Conservation (phyloP, 2,329 filamentous ascomycete species). For the Gaeumannomyces tritici region DNA sequence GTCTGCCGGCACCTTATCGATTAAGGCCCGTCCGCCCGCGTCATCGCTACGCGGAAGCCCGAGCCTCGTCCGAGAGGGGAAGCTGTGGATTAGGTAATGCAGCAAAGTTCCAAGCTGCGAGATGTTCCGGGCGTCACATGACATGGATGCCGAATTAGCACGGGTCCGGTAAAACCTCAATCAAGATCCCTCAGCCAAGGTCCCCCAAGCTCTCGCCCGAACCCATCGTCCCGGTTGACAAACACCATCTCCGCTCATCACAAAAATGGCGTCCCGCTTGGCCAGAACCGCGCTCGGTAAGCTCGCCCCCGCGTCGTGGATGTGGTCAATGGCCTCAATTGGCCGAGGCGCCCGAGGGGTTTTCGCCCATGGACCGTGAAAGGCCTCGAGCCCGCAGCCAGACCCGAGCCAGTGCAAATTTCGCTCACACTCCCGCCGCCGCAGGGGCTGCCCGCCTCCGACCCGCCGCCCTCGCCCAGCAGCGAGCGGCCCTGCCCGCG, state of each 20-base stretch:
- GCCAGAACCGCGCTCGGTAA: conserved; percentile 90
- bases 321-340: conserved; percentile 7
- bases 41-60: too few relatives aligned
- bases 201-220: conserved; percentile 19
- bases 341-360: conserved; percentile 17
- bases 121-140: conserved; percentile 19
- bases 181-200: not conserved
- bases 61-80: not conserved
- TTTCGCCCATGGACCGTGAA: not conserved
- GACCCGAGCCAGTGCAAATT: not conserved
- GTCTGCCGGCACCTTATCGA: not conserved
- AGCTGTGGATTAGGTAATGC: not conserved
- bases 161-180: conserved; percentile 36
- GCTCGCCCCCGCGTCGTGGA: conserved; percentile 26
- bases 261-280: conserved; percentile 95
- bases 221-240: conserved; percentile 24
- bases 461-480: conserved; percentile 60
- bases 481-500: conserved; percentile 55
- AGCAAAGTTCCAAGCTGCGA: not conserved
- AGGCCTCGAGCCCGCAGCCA: not conserved
- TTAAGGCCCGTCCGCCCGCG: not conserved
- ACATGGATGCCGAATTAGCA: conserved; percentile 28
- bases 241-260: conserved; percentile 41
- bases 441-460: conserved; percentile 86
- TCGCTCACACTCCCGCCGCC: conserved; percentile 7